These are phyloP conservation scores for Zoysia matrella DNA, from an alignment of 202 grass and related monocot species.

Conservation along the genomic window DNA sequence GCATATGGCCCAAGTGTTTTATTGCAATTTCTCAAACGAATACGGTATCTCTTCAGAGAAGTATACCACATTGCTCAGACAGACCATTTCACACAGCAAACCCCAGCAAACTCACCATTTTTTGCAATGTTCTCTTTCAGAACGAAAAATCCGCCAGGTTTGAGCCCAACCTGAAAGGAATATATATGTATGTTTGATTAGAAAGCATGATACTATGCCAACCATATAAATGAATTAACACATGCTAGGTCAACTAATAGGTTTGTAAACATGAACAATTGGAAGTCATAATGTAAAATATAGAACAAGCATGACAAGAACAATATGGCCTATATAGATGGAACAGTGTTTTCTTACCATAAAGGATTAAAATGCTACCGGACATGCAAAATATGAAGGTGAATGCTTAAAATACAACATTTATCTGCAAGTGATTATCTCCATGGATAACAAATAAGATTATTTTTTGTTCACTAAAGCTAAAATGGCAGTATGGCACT, in stretches of 20 bases:
- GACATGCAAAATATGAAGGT: background rate
- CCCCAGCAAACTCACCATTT: slow-evolving; percentile 52
- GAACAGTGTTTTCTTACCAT: background rate
- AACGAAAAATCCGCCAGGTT: slow-evolving; percentile 92
- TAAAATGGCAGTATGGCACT: slow-evolving; percentile 8
- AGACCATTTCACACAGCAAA: slow-evolving; percentile 12
- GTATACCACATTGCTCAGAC: background rate
- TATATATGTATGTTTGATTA: slow-evolving; percentile 3
- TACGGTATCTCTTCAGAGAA: background rate
- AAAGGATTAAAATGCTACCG: background rate
- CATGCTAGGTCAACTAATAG: slow-evolving; percentile 7
- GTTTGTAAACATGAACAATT: background rate
- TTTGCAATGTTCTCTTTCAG: slow-evolving; percentile 93
- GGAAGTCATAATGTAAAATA: background rate
- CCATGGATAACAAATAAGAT: background rate
- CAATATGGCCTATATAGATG: background rate
- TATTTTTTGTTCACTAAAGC: background rate
- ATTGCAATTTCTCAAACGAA: slow-evolving; percentile 15
- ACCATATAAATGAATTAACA: background rate
- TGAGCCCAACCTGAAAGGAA: slow-evolving; percentile 74
- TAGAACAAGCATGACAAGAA: background rate
- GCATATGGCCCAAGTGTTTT: background rate
- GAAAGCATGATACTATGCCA: slow-evolving; percentile 7
- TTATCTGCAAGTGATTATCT: slow-evolving; percentile 1
- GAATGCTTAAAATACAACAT: slow-evolving; percentile 17